phyloP scores from a whole-genome alignment of 1,284 basidiomycete genomes.

The Cutaneotrichosporon sp. region DNA sequence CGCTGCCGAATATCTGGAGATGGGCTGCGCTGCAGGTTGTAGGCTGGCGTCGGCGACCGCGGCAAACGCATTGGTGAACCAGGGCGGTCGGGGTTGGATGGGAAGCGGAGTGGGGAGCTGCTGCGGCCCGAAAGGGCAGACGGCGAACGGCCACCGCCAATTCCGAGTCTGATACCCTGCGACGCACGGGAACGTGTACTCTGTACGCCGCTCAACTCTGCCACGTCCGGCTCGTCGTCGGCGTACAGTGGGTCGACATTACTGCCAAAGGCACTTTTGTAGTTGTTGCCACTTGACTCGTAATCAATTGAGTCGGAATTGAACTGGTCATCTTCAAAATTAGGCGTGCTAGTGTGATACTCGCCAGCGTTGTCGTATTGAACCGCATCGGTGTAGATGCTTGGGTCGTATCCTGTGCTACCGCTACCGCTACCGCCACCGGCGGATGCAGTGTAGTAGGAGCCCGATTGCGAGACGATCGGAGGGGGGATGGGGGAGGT shows the following conservation, averaged over 20 bases:
- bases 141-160: background rate
- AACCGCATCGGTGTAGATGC: background rate
- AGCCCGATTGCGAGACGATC: background rate
- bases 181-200: slow-evolving; percentile 11
- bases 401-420: background rate
- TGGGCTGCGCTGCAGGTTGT: background rate
- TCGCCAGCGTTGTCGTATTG: background rate
- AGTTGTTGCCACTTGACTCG: background rate
- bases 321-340: background rate
- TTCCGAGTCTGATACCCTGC: background rate
- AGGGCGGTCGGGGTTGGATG: slow-evolving; percentile 9
- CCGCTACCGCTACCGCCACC: no score
- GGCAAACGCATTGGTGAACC: slow-evolving; percentile 15
- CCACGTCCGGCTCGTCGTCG: background rate
- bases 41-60: background rate
- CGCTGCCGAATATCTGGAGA: background rate
- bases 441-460: background rate
- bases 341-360: background rate
- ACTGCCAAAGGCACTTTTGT: background rate
- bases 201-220: background rate
- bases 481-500: background rate
- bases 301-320: background rate
- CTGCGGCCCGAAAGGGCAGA: slow-evolving; percentile 1
- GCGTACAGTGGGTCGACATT: slow-evolving; percentile 2
- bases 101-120: background rate